Conservation (phyloP, 192 early-diverging fungal species). For the Coemansia sp. region DNA sequence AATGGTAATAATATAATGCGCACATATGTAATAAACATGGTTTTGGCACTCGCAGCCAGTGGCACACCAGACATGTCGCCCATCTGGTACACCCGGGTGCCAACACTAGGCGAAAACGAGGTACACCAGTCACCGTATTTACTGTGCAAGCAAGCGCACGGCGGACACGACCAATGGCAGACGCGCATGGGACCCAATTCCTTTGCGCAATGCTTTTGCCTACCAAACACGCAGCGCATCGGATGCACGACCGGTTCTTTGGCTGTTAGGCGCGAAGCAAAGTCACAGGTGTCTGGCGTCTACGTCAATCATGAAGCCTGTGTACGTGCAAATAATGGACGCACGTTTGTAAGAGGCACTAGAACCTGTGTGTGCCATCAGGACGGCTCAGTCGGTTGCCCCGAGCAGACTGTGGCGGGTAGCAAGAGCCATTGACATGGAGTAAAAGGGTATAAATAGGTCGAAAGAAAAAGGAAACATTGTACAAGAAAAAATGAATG, state of each 20-base stretch:
- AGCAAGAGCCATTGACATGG: background rate
- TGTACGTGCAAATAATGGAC: constrained; percentile 19
- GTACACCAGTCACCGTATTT: constrained; percentile 23
- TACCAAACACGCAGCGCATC: constrained; percentile 29
- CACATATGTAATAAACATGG: too few species aligned
- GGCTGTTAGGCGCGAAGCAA: too few species aligned
- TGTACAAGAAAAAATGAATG: background rate
- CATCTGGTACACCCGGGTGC: constrained; percentile 31
- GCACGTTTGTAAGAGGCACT: constrained; percentile 3
- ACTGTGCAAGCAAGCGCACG: constrained; percentile 39
- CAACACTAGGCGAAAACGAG: constrained; percentile 1
- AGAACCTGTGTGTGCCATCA: constrained; percentile 27
- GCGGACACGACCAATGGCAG: constrained; percentile 28
- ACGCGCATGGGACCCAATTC: too few species aligned
- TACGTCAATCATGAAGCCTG: constrained; percentile 44
- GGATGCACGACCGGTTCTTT: too few species aligned
- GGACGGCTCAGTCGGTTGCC: constrained; percentile 19
- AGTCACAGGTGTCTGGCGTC: background rate
- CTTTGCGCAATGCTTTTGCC: constrained; percentile 46
- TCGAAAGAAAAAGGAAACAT: background rate
- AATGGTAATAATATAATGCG: background rate
- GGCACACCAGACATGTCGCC: too few species aligned
- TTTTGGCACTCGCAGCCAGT: too few species aligned
- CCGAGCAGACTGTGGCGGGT: background rate
- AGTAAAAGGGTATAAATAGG: background rate